A percentile compares a stretch with the other conserved stretches of the same genome.
Conservation (phyloP, 495 filamentous ascomycete species). For the Aspergillus coremiiformis region DNA sequence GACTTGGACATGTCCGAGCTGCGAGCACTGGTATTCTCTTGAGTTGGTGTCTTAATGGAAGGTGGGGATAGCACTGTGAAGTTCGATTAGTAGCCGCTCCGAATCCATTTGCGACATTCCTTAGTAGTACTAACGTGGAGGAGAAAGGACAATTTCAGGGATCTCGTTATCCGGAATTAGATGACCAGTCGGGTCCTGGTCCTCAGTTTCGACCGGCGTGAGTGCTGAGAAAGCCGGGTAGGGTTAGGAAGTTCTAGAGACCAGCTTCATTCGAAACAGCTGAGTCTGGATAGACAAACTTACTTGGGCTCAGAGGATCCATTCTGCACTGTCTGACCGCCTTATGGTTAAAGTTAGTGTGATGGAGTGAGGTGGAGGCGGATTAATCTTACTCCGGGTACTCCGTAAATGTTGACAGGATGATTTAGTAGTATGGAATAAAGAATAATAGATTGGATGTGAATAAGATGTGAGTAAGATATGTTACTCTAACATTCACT, state of each 20-base stretch:
- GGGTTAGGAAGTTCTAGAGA: neutral
- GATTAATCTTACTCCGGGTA: neutral
- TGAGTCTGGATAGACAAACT: constrained; percentile 13
- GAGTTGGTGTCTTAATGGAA: neutral
- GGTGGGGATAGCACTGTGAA: constrained; percentile 6
- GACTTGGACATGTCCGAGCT: constrained; percentile 27
- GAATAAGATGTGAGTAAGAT: too few relatives aligned
- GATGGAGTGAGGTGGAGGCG: neutral
- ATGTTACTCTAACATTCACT: neutral
- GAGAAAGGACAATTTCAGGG: constrained; percentile 7
- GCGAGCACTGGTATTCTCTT: neutral
- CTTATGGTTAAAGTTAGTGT: constrained; percentile 10
- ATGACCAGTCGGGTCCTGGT: constrained; percentile 1
- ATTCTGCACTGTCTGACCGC: constrained; percentile 21
- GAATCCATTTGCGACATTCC: neutral
- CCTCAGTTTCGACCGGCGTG: constrained; percentile 6
- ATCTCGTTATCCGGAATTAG: constrained; percentile 10
- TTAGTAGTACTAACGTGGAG: constrained; percentile 4
- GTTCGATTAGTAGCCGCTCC: constrained; percentile 6
- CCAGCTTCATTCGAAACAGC: neutral
- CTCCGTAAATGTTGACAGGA: neutral
- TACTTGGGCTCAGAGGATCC: constrained; percentile 12
- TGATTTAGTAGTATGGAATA: too few relatives aligned
- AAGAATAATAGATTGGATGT: too few relatives aligned
- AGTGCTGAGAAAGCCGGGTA: constrained; percentile 6